Evolutionary conservation across 768 basidiomycete genomes (phyloP), one percentile per base, ranked within the genome.

Genomic region (Termitomyces sp.): DNA sequence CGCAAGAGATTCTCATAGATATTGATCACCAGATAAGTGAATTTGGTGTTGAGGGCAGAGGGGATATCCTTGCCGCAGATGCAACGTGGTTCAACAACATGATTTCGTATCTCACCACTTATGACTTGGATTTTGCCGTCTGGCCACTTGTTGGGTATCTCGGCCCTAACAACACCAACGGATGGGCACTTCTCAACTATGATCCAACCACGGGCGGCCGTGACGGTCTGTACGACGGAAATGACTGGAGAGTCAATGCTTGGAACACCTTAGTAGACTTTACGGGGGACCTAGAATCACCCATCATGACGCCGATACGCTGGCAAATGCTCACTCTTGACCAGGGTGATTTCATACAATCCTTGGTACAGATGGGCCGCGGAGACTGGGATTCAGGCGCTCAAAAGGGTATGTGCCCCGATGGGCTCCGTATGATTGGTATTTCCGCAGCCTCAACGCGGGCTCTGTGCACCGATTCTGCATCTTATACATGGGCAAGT

Each of bases 271-370:
- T 60, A 34, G 45, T 60, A 14, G 51, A 34, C 30, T 40, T 28
- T n/a, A 34, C 40, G 15, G 56, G 53, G 8, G 50, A 50, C 6
- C 26, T 32, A 28, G 30, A 49, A 28, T 46, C 48, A 5, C 21
- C 53, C 15, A 51, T 60, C n/a, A 19, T 56, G 10, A 57, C 22
- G 30, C 55, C 45, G 38, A 54, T 35, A 15, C 53, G 46, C 26
- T 60, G 59, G 59, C 55, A 54, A 34, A 60, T 60, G 59, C 34
- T 60, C 17, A 60, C 55, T 52, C 59, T 60, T 28, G 59, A 60
- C 43, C n/a, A 54, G 19, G 55, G n/a, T 45, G 59, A 60, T 42
- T 60, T 57, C 32, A 45, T 60, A 19, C 42, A 60, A 32, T 60
- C 59, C 12, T 37, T 53, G 19, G 43, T 54, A 12, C 59, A 60